Percentiles rank a stretch among this genome's conserved stretches.
Conservation (phyloP, 2,329 filamentous ascomycete genomes). For the Aspergillus terreus region DNA sequence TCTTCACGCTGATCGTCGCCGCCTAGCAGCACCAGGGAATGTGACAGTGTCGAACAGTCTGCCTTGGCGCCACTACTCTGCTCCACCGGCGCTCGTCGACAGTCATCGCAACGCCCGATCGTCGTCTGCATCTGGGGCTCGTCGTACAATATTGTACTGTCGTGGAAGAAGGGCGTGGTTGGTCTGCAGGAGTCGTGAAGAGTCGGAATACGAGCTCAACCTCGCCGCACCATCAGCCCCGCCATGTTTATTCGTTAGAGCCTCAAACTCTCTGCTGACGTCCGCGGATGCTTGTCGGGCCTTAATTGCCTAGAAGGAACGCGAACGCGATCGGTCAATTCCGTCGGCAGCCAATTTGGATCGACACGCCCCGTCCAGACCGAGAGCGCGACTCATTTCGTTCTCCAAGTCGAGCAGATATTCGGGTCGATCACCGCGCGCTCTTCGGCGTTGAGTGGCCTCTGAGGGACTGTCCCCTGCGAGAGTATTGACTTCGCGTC, state of each 20-base stretch:
- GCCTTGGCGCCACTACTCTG: not conserved
- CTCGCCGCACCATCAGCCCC: not conserved
- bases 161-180: not conserved
- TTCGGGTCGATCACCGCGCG: not conserved
- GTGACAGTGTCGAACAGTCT: not conserved
- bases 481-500: not conserved
- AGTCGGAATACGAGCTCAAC: not conserved
- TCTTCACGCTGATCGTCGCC: too few relatives aligned
- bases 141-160: too few relatives aligned
- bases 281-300: not conserved
- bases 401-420: not conserved
- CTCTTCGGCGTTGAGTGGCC: not conserved
- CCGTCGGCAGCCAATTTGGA: not conserved
- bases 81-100: not conserved
- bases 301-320: not conserved
- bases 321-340: too few relatives aligned
- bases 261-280: slow-evolving; percentile 1
- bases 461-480: too few relatives aligned
- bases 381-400: not conserved
- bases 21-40: not conserved
- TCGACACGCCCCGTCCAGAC: too few relatives aligned
- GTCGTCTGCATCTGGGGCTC: not conserved
- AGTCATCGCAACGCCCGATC: not conserved
- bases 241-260: not conserved
- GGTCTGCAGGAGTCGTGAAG: not conserved